phyloP scores from a whole-genome alignment of 2,329 filamentous ascomycete genomes.

The Sporothrix mexicana region DNA sequence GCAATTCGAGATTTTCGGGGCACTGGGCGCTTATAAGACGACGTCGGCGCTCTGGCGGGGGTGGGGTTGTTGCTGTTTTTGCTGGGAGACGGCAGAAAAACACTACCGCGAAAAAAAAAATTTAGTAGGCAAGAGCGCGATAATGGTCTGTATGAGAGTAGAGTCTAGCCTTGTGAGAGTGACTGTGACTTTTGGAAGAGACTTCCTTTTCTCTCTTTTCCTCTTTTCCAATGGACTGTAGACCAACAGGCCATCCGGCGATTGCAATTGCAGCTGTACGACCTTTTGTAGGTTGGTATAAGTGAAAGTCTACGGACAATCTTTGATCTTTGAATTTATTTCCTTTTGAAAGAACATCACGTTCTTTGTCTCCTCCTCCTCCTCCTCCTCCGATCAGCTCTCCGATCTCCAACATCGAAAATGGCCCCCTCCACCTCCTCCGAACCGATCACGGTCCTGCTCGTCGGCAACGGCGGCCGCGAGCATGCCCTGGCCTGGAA shows the following conservation, averaged over 20 bases:
- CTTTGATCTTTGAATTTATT: neutral
- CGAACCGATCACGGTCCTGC: conserved; percentile 59
- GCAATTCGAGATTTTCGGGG: conserved; percentile 1
- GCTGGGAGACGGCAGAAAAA: conserved; percentile 26
- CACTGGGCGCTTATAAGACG: neutral
- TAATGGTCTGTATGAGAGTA: conserved; percentile 13
- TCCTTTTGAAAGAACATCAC: neutral
- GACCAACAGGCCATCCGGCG: conserved; percentile 32
- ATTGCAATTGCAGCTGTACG: conserved; percentile 32
- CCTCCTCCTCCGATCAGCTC: neutral
- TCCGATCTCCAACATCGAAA: conserved; percentile 8
- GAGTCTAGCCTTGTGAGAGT: conserved; percentile 26
- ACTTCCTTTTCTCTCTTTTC: conserved; percentile 14
- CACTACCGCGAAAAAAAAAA: conserved; percentile 25
- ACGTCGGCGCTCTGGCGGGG: conserved; percentile 27
- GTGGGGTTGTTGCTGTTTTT: conserved; percentile 25
- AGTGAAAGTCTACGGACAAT: neutral
- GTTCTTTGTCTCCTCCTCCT: neutral
- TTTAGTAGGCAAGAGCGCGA: conserved; percentile 25
- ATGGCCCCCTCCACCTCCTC: conserved; percentile 32
- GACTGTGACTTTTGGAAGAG: conserved; percentile 11
- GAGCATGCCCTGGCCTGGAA: conserved; percentile 97
- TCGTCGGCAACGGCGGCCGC: conserved; percentile 91
- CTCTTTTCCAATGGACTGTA: conserved; percentile 29
- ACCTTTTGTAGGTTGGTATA: conserved; percentile 27